Evolutionary conservation across 192 early-diverging fungal genomes (phyloP), one percentile per base, ranked within the genome.

Genomic region (Allomyces macrogynus): DNA sequence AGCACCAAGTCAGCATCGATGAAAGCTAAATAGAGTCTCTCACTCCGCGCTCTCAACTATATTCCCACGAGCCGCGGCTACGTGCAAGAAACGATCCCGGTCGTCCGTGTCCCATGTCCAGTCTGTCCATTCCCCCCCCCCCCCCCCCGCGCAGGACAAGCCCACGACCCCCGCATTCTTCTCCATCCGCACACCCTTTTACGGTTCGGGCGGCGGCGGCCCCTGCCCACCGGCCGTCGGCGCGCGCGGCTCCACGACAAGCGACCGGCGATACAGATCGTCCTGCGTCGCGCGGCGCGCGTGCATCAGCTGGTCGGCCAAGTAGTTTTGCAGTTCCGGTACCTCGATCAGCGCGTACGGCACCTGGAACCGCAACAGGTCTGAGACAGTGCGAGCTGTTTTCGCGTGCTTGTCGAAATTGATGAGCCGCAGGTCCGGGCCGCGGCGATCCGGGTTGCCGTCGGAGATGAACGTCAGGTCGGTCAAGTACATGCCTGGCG

Each of bases 391-490:
- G 8, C 71, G 69, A 0, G 80, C 74, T 10, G 80, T 70, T 14
- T 81, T 80, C 64, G 82, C 74, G 65, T 84, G 78, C 64, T 92
- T 91, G 71, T 86, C 85, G 75, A 92, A 89, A 70, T 92, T 92
- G 69, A 92, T 84, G 40, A 89, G 76, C n/a, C 49, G 12, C 49
- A 20, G 2, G 49, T 40, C 32, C 5, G 32, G 32, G 32, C 32
- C 32, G 32, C 32, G 32, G 7, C 32, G 32, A 25, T 80, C 67
- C 9, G 78, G 75, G 74, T 80, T 80, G 23, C 78, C 78, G 68
- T 80, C 78, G 32, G 70, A 71, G 18, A 72, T 76, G 64, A 80
- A 80, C 5, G 32, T 80, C 63, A 80, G 67, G 44, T 80, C 79
- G 23, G 77, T 75, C 24, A 80, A 71, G 64, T 69, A 78, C 7